Evolutionary conservation across 306 rosid genomes (phyloP), one percentile per base, ranked within the genome.

Genomic region (Lithocarpus polystachyus): DNA sequence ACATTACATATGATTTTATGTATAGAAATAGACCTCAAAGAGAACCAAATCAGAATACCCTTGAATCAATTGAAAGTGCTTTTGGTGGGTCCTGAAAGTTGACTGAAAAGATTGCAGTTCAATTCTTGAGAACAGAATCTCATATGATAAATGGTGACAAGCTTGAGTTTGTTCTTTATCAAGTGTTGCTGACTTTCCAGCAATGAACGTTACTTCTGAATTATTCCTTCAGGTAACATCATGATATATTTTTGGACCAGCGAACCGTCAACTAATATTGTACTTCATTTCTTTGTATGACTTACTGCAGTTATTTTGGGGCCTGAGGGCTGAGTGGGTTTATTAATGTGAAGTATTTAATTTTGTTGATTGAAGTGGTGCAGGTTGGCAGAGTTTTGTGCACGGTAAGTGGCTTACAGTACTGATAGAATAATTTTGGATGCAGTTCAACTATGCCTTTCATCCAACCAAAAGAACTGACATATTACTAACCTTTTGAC

Each of bases 1-100:
- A 89, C 86, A 87, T 90, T 82, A 89, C 93, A 11, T 90, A 83
- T 83, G 93, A 85, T 81, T 89, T 86, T 79, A 80, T 90, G 73
- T 81, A 82, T 73, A 87, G 86, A 84, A 81, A 62, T 76, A 87
- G 65, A 72, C 59, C 86, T 59, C 69, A 37, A n/a, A 55, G 59
- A 64, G 88, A 83, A 67, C 81, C 74, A 77, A 76, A 33, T 68
- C 77, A 79, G 71, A 82, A 72, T 26, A 74, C 77, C 71, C 71
- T 82, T 71, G 53, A 77, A 73, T 72, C 82, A 64, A 56, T 84
- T 79, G 90, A 74, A 75, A 72, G 74, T 82, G 71, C 71, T 74
- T 81, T 77, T 29, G 68, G 40, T 54, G 82, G 76, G 73, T 76
- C 77, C 52, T 84, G 85, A 77, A 87, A 57, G 72, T 74, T 88